Evolutionary conservation across 306 rosid species (phyloP).

Genomic region (Coriaria nepalensis): DNA sequence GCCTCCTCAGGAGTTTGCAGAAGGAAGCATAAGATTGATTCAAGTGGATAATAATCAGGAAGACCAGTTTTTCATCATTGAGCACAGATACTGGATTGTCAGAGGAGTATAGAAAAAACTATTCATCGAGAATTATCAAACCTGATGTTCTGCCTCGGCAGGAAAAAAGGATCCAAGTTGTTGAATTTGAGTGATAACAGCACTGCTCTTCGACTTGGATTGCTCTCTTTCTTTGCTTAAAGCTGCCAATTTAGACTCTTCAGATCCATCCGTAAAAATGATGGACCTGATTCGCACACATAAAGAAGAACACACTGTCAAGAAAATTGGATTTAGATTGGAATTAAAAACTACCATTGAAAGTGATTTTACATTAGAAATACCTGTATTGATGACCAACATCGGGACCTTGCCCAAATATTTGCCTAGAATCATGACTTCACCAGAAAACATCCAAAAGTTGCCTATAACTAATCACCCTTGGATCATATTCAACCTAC

Average conservation of each 20-base stretch:
- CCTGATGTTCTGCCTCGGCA: slow-evolving; percentile 96
- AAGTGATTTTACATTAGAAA: background rate
- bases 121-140: slow-evolving; percentile 6
- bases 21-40: too few relatives aligned
- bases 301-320: slow-evolving; percentile 6
- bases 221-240: slow-evolving; percentile 81
- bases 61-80: too few relatives aligned
- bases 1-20: too few relatives aligned
- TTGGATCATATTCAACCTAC: slow-evolving; percentile 82
- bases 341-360: slow-evolving; percentile 10
- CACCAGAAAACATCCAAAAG: slow-evolving; percentile 81
- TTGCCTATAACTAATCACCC: slow-evolving; percentile 42
- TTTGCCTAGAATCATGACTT: slow-evolving; percentile 87
- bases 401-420: slow-evolving; percentile 97
- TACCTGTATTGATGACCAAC: slow-evolving; percentile 92
- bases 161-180: slow-evolving; percentile 57
- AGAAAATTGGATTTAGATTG: slow-evolving; percentile 7
- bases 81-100: background rate
- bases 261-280: slow-evolving; percentile 68
- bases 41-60: too few relatives aligned
- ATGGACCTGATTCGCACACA: slow-evolving; percentile 47
- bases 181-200: slow-evolving; percentile 73
- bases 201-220: slow-evolving; percentile 53
- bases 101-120: background rate
- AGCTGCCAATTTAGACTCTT: slow-evolving; percentile 66